Conservation (phyloP, 2,329 filamentous ascomycete genomes). For the Davidsoniella virescens region DNA sequence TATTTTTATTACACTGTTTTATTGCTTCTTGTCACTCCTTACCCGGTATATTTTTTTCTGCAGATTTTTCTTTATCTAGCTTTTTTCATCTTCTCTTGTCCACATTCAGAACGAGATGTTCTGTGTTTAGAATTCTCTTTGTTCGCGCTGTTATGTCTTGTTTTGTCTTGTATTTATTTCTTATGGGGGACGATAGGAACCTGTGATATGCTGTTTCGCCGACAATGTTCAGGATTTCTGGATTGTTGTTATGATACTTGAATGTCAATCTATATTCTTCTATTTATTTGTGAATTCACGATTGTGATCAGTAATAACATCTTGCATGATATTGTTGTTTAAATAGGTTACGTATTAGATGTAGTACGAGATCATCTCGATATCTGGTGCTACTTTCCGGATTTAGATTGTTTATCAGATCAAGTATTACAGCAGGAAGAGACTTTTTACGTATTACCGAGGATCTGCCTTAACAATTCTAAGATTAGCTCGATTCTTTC, state of each 20-base stretch:
- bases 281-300: background rate
- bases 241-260: background rate
- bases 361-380: too few species aligned
- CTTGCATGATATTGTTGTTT: too few species aligned
- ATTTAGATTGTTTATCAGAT: too few species aligned
- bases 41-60: background rate
- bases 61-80: background rate
- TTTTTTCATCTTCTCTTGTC: background rate
- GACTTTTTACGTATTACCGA: too few species aligned
- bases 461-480: too few species aligned
- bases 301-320: too few species aligned
- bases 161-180: conserved; percentile 2
- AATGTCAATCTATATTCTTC: background rate
- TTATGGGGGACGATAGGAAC: background rate
- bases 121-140: conserved; percentile 1
- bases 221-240: background rate
- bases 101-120: background rate
- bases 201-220: background rate
- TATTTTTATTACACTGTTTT: too few species aligned
- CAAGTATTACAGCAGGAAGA: too few species aligned
- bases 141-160: background rate
- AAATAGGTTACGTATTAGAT: too few species aligned
- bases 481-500: too few species aligned
- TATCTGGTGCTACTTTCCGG: too few species aligned
- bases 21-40: background rate